These are phyloP conservation scores for Rutstroemia sp. DNA, from an alignment of 2,329 filamentous ascomycete genomes.

Conservation along the genomic window DNA sequence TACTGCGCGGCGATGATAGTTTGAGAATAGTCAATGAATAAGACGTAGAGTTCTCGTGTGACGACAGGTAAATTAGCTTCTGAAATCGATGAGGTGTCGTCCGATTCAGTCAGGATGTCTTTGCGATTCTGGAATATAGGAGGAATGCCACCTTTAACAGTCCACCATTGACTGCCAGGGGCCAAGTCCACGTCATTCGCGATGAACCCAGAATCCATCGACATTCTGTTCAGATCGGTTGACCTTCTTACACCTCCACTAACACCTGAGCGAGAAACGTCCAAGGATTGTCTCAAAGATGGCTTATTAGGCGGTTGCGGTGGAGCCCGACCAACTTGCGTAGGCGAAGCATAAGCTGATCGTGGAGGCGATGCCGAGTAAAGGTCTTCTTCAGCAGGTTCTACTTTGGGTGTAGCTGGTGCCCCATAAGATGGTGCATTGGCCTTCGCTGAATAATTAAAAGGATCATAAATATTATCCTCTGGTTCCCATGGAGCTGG, in stretches of 20 bases:
- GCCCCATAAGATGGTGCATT: slow-evolving; percentile 8
- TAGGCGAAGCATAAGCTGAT: slow-evolving; percentile 22
- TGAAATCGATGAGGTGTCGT: slow-evolving; percentile 65
- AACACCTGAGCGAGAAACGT: slow-evolving; percentile 47
- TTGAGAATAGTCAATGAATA: slow-evolving; percentile 95
- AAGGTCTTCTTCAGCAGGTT: slow-evolving; percentile 26
- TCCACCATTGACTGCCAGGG: slow-evolving; percentile 76
- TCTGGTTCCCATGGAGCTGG: slow-evolving; percentile 49
- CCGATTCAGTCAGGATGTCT: slow-evolving; percentile 76
- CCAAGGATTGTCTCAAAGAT: slow-evolving; percentile 53
- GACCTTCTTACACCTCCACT: slow-evolving; percentile 37
- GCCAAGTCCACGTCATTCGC: slow-evolving; percentile 81
- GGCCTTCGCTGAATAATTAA: slow-evolving; percentile 38
- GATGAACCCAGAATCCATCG: slow-evolving; percentile 73
- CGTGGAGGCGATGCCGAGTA: slow-evolving; percentile 31
- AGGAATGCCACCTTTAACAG: slow-evolving; percentile 69
- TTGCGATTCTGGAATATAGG: slow-evolving; percentile 74
- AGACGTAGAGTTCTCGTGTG: slow-evolving; percentile 75
- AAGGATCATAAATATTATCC: slow-evolving; percentile 65
- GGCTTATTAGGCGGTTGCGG: slow-evolving; percentile 37
- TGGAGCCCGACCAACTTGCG: slow-evolving; percentile 32
- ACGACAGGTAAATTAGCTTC: slow-evolving; percentile 64
- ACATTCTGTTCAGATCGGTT: slow-evolving; percentile 68
- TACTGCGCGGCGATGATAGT: slow-evolving; percentile 78
- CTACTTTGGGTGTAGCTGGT: slow-evolving; percentile 17